Base-by-base conservation (phyloP, 768 basidiomycete species). In the Jaapia argillacea region DNA sequence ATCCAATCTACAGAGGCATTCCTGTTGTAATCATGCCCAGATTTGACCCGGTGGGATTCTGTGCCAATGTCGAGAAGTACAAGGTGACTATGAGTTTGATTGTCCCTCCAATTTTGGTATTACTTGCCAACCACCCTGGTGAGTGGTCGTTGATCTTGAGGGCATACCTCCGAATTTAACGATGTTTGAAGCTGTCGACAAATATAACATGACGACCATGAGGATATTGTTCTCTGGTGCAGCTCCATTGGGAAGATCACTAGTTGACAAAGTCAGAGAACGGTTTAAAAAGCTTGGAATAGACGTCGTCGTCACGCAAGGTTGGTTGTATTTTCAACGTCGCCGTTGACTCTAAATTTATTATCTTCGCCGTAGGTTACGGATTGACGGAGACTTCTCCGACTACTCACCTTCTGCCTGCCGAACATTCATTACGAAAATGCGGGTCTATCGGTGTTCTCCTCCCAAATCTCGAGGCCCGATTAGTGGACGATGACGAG, bases 371-470 rank as follows among this genome's bases (percentile, higher is more conserved):
- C 12, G 38, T 50, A 79, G 84, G 81, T 1, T 88, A 79, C 45
- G 84, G 89, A 22, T 67, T 90, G 16, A 90, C 87, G 1, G 89
- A 91, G 61, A 89, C 86, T 1, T 83, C 85, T 0, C 86, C 85
- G 0, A 78, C 79, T 0, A 70, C 78, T 0, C 77, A 80, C 48
- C 48, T 83, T 2, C 66, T 85, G 5, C 67, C 75, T 1, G 40
- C 56, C 0, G 54, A 66, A 2, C 64, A 74, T 16, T 61, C 63
- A 1, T 46, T 60, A 10, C 56, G 67, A 14, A 83, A 79, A 49
- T 57, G 75, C 21, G 85, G 85, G 7, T 77, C 74, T 38, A 70
- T 82, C 24, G 91, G 91, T 3, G 51, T 70, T 4, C 64, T 91
- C 2, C 58, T 90, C 23, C 79, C 91, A 0, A 84, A 84, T 50